phyloP scores from a whole-genome alignment of 768 basidiomycete species.

The Lyophyllum shimeji region DNA sequence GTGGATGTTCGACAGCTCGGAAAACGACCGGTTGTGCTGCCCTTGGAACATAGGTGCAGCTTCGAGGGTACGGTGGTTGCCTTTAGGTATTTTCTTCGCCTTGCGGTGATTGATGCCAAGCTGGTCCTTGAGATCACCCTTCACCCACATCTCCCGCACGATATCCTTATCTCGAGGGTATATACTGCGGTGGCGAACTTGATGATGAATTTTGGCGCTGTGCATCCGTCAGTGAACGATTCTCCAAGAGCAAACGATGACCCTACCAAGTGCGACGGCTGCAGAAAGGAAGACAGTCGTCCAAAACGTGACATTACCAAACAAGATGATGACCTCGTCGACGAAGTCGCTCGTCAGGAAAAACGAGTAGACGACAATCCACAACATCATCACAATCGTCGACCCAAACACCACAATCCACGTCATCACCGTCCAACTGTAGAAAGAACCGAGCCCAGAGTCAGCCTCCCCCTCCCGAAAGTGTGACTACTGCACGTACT shows the following conservation, averaged over 20 bases:
- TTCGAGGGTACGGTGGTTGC: slow-evolving; percentile 43
- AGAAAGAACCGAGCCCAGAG: slow-evolving; percentile 7
- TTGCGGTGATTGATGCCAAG: slow-evolving; percentile 71
- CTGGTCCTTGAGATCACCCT: slow-evolving; percentile 78
- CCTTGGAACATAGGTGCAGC: slow-evolving; percentile 70
- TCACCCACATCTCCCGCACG: slow-evolving; percentile 89
- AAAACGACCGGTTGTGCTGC: slow-evolving; percentile 62
- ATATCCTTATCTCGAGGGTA: slow-evolving; percentile 85
- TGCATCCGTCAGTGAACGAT: background rate
- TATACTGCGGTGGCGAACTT: slow-evolving; percentile 74
- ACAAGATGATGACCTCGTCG: slow-evolving; percentile 71
- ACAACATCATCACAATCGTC: slow-evolving; percentile 77
- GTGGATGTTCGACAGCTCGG: slow-evolving; percentile 49
- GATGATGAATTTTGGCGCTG: slow-evolving; percentile 80
- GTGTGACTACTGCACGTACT: slow-evolving; percentile 44
- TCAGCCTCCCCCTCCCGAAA: slow-evolving; percentile 16
- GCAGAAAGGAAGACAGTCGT: slow-evolving; percentile 69
- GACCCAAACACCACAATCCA: slow-evolving; percentile 83
- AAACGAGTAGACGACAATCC: slow-evolving; percentile 87
- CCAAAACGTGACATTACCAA: slow-evolving; percentile 84
- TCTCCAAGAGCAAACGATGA: slow-evolving; percentile 9
- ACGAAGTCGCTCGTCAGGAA: slow-evolving; percentile 72
- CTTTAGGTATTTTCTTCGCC: slow-evolving; percentile 39
- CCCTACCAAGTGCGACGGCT: slow-evolving; percentile 69
- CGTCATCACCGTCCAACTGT: slow-evolving; percentile 80